Conservation (phyloP, 768 basidiomycete genomes). For the Macrolepiota fuliginosa region DNA sequence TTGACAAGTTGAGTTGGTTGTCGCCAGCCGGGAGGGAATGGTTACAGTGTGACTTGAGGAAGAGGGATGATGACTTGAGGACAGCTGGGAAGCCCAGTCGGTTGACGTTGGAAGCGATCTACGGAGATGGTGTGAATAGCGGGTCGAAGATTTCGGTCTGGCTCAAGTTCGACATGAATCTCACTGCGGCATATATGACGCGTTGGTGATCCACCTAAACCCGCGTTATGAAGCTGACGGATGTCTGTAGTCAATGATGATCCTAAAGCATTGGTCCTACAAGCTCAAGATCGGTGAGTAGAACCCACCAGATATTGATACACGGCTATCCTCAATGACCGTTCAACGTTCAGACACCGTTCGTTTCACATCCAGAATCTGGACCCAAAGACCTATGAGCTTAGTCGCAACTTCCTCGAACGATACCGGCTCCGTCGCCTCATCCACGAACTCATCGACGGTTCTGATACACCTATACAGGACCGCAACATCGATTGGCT, state of each 20-base stretch:
- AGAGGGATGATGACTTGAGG: slow-evolving; percentile 31
- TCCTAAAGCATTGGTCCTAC: slow-evolving; percentile 5
- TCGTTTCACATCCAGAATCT: slow-evolving; percentile 45
- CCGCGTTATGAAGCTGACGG: neutral
- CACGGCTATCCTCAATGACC: neutral
- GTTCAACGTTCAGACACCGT: slow-evolving; percentile 30
- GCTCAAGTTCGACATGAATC: slow-evolving; percentile 39
- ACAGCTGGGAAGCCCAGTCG: slow-evolving; percentile 19
- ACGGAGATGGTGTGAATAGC: slow-evolving; percentile 24
- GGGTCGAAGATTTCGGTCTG: slow-evolving; percentile 32
- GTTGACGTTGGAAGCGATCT: slow-evolving; percentile 35
- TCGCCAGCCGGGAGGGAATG: slow-evolving; percentile 39
- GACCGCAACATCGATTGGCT: slow-evolving; percentile 51
- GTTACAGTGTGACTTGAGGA: slow-evolving; percentile 43
- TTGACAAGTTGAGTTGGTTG: slow-evolving; percentile 47
- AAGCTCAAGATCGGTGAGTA: slow-evolving; percentile 21
- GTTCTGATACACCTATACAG: slow-evolving; percentile 26
- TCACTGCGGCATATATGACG: slow-evolving; percentile 39
- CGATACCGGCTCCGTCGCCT: slow-evolving; percentile 47
- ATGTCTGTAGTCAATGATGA: slow-evolving; percentile 14
- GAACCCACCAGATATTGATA: neutral
- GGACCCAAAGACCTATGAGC: slow-evolving; percentile 38
- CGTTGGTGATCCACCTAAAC: slow-evolving; percentile 24
- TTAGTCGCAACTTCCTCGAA: slow-evolving; percentile 48
- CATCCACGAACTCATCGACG: slow-evolving; percentile 45